Base-by-base conservation (phyloP, 2,329 filamentous ascomycete species). In the Beauveria sp. region DNA sequence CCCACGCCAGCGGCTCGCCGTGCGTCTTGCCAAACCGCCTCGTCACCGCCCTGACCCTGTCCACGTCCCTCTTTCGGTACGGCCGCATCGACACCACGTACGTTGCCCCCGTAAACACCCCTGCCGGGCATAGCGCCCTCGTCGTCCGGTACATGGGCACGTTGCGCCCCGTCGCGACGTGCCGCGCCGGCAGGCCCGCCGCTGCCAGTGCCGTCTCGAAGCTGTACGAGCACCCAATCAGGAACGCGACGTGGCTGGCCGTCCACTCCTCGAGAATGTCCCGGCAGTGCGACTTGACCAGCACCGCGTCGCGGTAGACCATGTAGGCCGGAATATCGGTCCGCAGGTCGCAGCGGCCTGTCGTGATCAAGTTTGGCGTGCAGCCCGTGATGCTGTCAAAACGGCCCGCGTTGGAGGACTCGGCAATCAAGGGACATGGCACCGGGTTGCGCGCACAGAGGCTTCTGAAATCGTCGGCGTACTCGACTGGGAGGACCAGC, bases 11-110 rank as follows among this genome's bases (percentile, higher is more conserved):
- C 1, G 84, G 84, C 72, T 88, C 85, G 2, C 85, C 85, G 66
- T 88, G 85, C 3, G 84, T 86, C 2, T 77, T 72, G 9, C 75
- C 69, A 69, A 81, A 88, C 9, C 72, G 72, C 16, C 82, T 71
- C 0, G 84, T 87, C 34, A 87, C 77, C 4, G 75, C 71, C 14
- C 84, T 73, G 1, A 88, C 82, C 16, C 59, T 69, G 26, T 81
- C 77, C 3, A 89, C 68, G 7, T 84, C 78, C 3, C 72, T 67
- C 1, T 64, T 66, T 26, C 67, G 73, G 68, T 87, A 88, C 2
- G 82, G 78, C 46, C 85, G 74, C 85, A 88, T 88, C 0, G 82
- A 86, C 0, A 88, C 84, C 3, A 88, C 82, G 62, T 79, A 84
- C 0, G 78, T 82, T 0, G 74, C 74, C 1, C 73, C 74, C 0